Evolutionary conservation across 2,329 filamentous ascomycete genomes (phyloP).

Genomic region (Fusarium nanum): DNA sequence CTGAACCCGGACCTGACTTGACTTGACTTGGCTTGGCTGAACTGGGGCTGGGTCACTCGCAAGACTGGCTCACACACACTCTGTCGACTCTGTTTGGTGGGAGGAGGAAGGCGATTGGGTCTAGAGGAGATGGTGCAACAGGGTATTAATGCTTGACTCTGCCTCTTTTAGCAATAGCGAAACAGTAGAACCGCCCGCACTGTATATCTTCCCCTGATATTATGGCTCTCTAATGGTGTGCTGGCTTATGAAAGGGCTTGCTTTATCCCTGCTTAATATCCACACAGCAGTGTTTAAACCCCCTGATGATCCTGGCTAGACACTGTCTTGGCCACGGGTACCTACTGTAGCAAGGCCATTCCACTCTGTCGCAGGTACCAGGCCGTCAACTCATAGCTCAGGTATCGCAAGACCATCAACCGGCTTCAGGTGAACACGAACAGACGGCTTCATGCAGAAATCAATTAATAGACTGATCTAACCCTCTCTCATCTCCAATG

Average conservation of each 20-base stretch:
- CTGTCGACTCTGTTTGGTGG: constrained; percentile 23
- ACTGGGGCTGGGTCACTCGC: constrained; percentile 4
- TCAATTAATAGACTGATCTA: neutral
- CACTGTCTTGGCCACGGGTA: constrained; percentile 28
- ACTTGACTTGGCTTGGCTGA: neutral
- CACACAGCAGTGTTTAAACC: constrained; percentile 32
- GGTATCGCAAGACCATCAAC: constrained; percentile 30
- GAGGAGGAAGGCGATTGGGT: constrained; percentile 41
- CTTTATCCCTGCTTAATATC: constrained; percentile 16
- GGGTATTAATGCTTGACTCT: constrained; percentile 35
- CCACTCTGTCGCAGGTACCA: neutral
- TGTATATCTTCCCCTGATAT: constrained; percentile 39
- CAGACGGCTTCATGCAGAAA: constrained; percentile 14
- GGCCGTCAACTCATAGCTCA: constrained; percentile 17
- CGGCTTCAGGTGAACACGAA: constrained; percentile 43
- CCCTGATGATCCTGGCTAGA: constrained; percentile 24
- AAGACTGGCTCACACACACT: constrained; percentile 10
- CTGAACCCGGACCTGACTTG: constrained; percentile 1
- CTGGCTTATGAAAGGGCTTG: constrained; percentile 21
- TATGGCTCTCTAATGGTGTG: constrained; percentile 1
- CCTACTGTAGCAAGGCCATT: constrained; percentile 4
- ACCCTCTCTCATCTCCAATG: neutral
- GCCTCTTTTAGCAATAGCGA: constrained; percentile 42
- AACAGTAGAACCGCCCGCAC: constrained; percentile 40
- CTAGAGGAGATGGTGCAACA: constrained; percentile 38